Evolutionary conservation across 192 early-diverging fungal genomes (phyloP).

Genomic region (Coemansia sp.): DNA sequence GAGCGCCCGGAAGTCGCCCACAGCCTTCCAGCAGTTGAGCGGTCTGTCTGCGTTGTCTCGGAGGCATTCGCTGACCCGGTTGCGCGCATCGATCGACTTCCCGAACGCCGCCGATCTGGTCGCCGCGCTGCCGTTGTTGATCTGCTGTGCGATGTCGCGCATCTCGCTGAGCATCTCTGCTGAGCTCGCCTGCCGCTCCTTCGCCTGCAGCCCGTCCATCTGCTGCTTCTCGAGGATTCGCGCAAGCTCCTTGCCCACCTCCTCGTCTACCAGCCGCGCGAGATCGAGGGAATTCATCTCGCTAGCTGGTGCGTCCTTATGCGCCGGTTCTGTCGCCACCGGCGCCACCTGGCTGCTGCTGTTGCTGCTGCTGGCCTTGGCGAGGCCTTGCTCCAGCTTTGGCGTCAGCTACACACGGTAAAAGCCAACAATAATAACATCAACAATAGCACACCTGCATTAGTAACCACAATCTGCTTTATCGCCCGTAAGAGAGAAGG

Average conservation of each 20-base stretch:
- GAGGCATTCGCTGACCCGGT: slow-evolving; percentile 36
- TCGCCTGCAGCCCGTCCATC: slow-evolving; percentile 37
- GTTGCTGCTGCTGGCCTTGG: slow-evolving; percentile 16
- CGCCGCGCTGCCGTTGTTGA: slow-evolving; percentile 8
- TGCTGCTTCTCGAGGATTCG: slow-evolving; percentile 52
- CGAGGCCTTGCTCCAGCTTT: slow-evolving; percentile 41
- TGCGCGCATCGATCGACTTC: slow-evolving; percentile 26
- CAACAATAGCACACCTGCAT: background rate
- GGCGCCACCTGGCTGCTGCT: background rate
- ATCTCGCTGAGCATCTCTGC: slow-evolving; percentile 46
- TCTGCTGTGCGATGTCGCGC: slow-evolving; percentile 47
- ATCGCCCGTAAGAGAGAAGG: background rate
- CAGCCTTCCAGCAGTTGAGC: slow-evolving; percentile 55
- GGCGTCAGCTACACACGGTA: slow-evolving; percentile 36
- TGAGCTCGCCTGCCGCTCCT: slow-evolving; percentile 48
- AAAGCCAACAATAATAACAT: background rate
- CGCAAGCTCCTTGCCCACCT: slow-evolving; percentile 46
- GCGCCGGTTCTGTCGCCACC: background rate
- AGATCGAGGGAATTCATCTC: slow-evolving; percentile 18
- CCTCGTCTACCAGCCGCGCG: slow-evolving; percentile 31
- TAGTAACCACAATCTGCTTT: background rate
- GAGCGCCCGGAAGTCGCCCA: slow-evolving; percentile 41
- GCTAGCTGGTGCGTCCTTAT: background rate
- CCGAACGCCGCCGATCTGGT: slow-evolving; percentile 20
- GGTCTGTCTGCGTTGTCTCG: slow-evolving; percentile 33